Percentiles rank a stretch among this genome's conserved stretches.
phyloP scores from a whole-genome alignment of 73 alveolate species.

The Urostyla sp. region DNA sequence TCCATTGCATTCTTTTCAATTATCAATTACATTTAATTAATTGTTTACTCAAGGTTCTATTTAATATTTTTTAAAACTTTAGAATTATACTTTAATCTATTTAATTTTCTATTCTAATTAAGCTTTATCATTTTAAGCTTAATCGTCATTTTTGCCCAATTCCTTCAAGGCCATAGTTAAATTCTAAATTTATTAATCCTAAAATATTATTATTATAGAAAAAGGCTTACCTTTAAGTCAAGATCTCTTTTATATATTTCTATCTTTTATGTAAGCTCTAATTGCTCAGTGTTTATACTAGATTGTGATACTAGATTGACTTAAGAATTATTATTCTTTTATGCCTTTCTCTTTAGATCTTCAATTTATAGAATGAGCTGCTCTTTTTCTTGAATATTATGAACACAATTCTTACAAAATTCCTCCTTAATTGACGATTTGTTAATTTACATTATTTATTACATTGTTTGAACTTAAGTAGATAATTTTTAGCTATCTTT shows the following conservation, averaged over 20 bases:
- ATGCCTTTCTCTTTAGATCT: not conserved
- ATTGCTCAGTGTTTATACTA: conserved; percentile 6
- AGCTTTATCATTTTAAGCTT: not conserved
- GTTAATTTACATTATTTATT: not conserved
- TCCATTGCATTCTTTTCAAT: conserved; percentile 1
- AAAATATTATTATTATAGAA: not conserved
- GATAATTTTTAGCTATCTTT: conserved; percentile 7
- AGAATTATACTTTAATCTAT: not conserved
- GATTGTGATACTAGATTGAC: not conserved
- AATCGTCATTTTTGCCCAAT: not conserved
- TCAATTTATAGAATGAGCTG: not conserved
- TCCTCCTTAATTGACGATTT: conserved; percentile 10
- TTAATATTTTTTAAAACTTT: not conserved
- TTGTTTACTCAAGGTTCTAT: not conserved
- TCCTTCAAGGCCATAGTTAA: not conserved
- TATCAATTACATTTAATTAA: not conserved
- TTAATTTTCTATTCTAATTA: not conserved
- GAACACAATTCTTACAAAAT: conserved; percentile 20
- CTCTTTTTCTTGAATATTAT: conserved; percentile 12
- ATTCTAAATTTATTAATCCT: not conserved
- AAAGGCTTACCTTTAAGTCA: conserved; percentile 4
- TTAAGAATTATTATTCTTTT: not conserved
- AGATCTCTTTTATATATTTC: conserved; percentile 8
- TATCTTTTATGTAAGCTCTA: not conserved
- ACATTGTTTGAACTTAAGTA: not conserved